Evolutionary conservation across 192 early-diverging fungal species (phyloP).

Genomic region (Phlyctochytrium arcticum): DNA sequence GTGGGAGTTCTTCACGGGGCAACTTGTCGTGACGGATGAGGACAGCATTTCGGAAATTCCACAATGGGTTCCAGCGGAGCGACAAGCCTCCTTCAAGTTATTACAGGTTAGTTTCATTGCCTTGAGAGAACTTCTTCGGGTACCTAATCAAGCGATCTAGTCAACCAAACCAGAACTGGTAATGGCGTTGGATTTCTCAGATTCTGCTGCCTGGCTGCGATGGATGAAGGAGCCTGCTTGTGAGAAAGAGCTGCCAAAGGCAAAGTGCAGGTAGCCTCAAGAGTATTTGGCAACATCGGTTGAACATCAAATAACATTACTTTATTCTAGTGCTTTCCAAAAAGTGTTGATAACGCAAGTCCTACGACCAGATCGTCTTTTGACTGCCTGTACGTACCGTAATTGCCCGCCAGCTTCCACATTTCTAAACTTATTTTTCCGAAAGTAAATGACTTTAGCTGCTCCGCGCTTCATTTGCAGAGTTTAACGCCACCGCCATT

Average conservation of each 20-base stretch:
- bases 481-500: conserved; percentile 41
- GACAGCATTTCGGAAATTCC: conserved; percentile 28
- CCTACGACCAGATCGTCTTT: conserved; percentile 47
- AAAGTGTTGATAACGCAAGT: conserved; percentile 47
- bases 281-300: background rate
- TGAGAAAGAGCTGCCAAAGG: conserved; percentile 28
- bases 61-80: conserved; percentile 45
- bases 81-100: conserved; percentile 11
- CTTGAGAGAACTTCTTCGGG: no score
- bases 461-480: conserved; percentile 26
- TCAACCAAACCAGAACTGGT: no score
- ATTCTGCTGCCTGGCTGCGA: conserved; percentile 34
- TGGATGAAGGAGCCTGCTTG: conserved; percentile 40
- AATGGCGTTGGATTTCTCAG: conserved; percentile 35
- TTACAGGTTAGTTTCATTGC: conserved; percentile 14
- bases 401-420: background rate
- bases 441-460: conserved; percentile 40
- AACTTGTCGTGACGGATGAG: conserved; percentile 35
- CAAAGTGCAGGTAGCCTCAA: conserved; percentile 36
- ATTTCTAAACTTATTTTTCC: background rate
- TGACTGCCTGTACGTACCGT: conserved; percentile 44
- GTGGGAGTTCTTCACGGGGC: conserved; percentile 47
- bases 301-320: background rate
- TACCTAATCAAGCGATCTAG: no score
- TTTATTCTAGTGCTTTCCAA: conserved; percentile 46